Conservation (phyloP, 495 filamentous ascomycete genomes). For the Penicillium herquei region DNA sequence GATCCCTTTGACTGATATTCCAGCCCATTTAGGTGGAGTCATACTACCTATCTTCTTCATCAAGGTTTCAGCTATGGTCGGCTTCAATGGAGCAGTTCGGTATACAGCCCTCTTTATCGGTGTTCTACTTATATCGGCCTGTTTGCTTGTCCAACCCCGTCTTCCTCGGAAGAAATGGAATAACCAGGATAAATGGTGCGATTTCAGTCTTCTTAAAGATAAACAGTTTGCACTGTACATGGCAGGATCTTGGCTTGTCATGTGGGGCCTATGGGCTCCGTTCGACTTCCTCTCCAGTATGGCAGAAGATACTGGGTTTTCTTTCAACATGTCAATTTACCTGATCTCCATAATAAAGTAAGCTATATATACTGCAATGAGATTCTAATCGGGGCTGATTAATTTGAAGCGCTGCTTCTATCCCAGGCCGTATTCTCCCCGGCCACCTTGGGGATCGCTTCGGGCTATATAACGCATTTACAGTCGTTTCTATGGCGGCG, state of each 20-base stretch:
- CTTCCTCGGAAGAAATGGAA: slow-evolving; percentile 29
- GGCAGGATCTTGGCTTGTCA: not conserved
- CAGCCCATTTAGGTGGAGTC: too few relatives aligned
- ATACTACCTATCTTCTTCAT: too few relatives aligned
- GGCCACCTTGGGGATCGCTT: slow-evolving; percentile 1
- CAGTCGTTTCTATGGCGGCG: too few relatives aligned
- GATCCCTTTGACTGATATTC: slow-evolving; percentile 13
- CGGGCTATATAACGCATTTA: slow-evolving; percentile 1
- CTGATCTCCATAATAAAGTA: not conserved
- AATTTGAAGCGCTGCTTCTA: slow-evolving; percentile 2
- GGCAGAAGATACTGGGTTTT: not conserved
- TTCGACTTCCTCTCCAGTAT: slow-evolving; percentile 2
- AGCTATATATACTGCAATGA: too few relatives aligned
- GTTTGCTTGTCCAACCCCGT: slow-evolving; percentile 20
- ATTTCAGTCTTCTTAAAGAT: not conserved
- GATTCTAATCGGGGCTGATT: too few relatives aligned
- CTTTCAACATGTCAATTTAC: not conserved
- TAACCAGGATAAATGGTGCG: not conserved
- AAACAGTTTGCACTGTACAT: not conserved
- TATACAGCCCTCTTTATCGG: slow-evolving; percentile 34
- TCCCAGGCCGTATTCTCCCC: not conserved
- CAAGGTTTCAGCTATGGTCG: slow-evolving; percentile 16
- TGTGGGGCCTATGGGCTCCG: slow-evolving; percentile 3
- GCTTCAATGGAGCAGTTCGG: slow-evolving; percentile 22
- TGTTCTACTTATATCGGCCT: slow-evolving; percentile 19